phyloP scores from a whole-genome alignment of 73 alveolate genomes.

The Blepharisma japonicum region DNA sequence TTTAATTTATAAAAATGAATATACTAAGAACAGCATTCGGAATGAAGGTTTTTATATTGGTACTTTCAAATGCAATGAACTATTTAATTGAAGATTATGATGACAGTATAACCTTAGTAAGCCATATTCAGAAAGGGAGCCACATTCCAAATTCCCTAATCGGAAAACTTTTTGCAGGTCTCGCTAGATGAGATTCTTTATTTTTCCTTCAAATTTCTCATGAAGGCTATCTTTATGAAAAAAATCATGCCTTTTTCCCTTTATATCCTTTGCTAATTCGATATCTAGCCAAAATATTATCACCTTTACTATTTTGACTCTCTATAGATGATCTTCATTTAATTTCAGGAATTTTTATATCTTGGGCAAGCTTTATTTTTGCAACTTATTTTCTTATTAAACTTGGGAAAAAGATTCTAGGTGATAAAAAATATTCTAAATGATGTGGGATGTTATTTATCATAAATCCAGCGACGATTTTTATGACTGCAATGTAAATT shows the following conservation, averaged over 20 bases:
- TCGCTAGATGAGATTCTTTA: conserved; percentile 28
- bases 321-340: not conserved
- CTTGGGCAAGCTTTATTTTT: conserved; percentile 14
- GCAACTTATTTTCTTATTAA: not conserved
- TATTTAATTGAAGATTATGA: conserved; percentile 19
- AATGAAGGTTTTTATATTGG: not conserved
- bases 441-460: not conserved
- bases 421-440: not conserved
- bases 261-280: conserved; percentile 20
- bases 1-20: too few relatives aligned
- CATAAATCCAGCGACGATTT: conserved; percentile 22
- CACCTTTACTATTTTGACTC: not conserved
- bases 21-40: not conserved
- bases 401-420: not conserved
- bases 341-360: conserved; percentile 21
- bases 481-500: conserved; percentile 22
- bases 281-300: not conserved
- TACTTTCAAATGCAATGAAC: not conserved
- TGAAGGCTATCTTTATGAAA: conserved; percentile 34
- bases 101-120: not conserved
- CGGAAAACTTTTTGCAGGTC: conserved; percentile 19
- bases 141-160: conserved; percentile 10
- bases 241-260: conserved; percentile 34
- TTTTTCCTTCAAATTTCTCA: conserved; percentile 27
- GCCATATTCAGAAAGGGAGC: conserved; percentile 3